Conservation (phyloP, 2,329 filamentous ascomycete genomes). For the Fusarium concolor region DNA sequence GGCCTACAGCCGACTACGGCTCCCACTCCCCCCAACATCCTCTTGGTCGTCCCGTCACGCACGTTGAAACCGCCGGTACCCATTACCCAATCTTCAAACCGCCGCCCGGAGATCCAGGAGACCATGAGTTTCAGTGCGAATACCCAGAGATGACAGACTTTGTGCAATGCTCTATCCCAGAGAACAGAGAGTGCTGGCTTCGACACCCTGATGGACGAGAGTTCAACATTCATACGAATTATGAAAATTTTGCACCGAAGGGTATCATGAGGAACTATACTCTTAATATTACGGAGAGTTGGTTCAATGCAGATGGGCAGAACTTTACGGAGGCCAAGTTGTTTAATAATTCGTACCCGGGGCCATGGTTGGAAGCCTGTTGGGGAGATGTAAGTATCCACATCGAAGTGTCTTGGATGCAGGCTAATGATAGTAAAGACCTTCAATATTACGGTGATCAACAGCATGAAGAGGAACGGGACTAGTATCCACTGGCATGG, state of each 20-base stretch:
- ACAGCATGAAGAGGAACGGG: slow-evolving; percentile 33
- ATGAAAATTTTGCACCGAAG: slow-evolving; percentile 38
- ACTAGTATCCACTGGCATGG: slow-evolving; percentile 45
- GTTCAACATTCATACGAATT: slow-evolving; percentile 46
- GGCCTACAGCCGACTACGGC: slow-evolving; percentile 16
- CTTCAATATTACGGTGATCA: slow-evolving; percentile 31
- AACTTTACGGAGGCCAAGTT: slow-evolving; percentile 39
- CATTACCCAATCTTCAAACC: slow-evolving; percentile 25
- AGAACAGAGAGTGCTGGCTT: slow-evolving; percentile 47
- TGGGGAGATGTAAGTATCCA: slow-evolving; percentile 44
- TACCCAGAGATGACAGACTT: slow-evolving; percentile 44
- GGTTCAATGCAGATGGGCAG: slow-evolving; percentile 41
- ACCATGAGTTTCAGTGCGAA: slow-evolving; percentile 42
- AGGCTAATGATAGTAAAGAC: slow-evolving; percentile 8
- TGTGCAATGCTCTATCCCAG: slow-evolving; percentile 38
- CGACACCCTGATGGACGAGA: slow-evolving; percentile 32
- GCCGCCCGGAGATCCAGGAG: slow-evolving; percentile 13
- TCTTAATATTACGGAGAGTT: slow-evolving; percentile 31
- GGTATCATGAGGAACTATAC: slow-evolving; percentile 41
- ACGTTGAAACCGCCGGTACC: background rate
- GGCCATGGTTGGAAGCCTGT: slow-evolving; percentile 46
- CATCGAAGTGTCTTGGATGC: accelerated
- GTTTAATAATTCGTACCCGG: slow-evolving; percentile 45
- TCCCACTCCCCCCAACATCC: slow-evolving; percentile 21
- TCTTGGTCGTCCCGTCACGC: slow-evolving; percentile 8